These are phyloP conservation scores for Lithohypha guttulata DNA, from an alignment of 2,329 filamentous ascomycete genomes.

Conservation along the genomic window DNA sequence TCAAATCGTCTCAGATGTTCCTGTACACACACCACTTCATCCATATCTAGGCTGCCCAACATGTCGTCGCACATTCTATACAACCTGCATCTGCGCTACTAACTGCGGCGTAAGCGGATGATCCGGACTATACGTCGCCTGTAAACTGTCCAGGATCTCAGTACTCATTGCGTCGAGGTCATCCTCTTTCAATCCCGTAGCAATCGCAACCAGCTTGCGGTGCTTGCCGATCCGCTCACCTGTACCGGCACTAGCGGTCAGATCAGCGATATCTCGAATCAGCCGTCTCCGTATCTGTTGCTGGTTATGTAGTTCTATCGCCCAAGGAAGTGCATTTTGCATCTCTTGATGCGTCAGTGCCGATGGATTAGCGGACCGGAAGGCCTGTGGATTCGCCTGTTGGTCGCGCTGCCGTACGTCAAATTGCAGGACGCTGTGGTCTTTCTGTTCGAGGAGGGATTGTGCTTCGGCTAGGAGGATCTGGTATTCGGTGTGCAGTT, in stretches of 20 bases:
- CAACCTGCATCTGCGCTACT: conserved; percentile 3
- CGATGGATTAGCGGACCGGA: conserved; percentile 21
- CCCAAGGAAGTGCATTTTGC: conserved; percentile 25
- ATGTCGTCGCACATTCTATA: no score
- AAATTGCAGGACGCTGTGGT: conserved; percentile 28
- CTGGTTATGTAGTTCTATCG: conserved; percentile 33
- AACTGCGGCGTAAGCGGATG: conserved; percentile 6
- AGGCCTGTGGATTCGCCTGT: conserved; percentile 17
- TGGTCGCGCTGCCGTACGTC: conserved; percentile 23
- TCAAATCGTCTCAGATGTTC: background rate
- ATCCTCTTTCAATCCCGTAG: conserved; percentile 37
- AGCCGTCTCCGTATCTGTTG: conserved; percentile 24
- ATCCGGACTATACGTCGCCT: conserved; percentile 17
- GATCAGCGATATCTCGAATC: conserved; percentile 18
- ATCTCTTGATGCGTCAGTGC: conserved; percentile 26
- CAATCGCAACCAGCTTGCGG: conserved; percentile 36
- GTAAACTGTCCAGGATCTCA: conserved; percentile 35
- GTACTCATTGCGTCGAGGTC: conserved; percentile 38
- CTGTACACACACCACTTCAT: no score
- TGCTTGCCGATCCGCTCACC: conserved; percentile 38
- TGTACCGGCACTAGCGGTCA: conserved; percentile 31
- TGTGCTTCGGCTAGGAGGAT: conserved; percentile 28
- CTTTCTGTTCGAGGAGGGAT: conserved; percentile 35
- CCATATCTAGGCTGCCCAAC: no score
- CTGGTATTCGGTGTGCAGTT: conserved; percentile 31